Evolutionary conservation across 306 rosid species (phyloP).

Genomic region (Ormosia emarginata): DNA sequence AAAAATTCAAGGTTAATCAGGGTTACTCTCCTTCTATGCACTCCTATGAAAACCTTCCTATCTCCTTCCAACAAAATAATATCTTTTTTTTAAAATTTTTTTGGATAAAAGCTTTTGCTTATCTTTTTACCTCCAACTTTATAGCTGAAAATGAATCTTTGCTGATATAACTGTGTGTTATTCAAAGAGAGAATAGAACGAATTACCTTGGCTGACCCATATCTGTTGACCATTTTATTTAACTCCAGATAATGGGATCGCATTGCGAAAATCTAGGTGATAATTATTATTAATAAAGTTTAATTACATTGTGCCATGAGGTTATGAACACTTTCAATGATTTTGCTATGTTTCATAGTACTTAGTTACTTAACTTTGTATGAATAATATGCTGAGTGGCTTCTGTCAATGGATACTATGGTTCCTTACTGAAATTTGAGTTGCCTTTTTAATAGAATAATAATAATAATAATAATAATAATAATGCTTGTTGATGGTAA

Average conservation of each 20-base stretch:
- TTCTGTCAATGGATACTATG: background rate
- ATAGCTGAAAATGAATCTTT: background rate
- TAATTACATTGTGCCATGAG: background rate
- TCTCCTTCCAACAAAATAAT: background rate
- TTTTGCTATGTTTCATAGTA: conserved; percentile 4
- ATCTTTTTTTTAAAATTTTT: too few species aligned
- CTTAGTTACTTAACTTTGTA: background rate
- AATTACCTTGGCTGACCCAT: background rate
- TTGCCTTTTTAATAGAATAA: background rate
- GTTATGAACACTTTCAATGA: background rate
- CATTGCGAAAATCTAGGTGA: background rate
- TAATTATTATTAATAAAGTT: background rate
- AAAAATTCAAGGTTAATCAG: background rate
- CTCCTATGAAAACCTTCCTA: background rate
- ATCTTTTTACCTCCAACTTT: background rate
- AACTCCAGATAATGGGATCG: background rate
- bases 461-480: too few species aligned
- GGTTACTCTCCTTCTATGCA: background rate
- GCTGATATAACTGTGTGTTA: background rate
- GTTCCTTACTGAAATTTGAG: conserved; percentile 8
- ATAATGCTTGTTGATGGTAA: background rate
- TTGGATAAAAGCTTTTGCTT: background rate
- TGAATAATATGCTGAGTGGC: background rate
- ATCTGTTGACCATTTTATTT: background rate
- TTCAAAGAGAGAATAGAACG: background rate